Base-by-base conservation (phyloP, 2,329 filamentous ascomycete genomes). In the Aspergillus novoparasiticus region DNA sequence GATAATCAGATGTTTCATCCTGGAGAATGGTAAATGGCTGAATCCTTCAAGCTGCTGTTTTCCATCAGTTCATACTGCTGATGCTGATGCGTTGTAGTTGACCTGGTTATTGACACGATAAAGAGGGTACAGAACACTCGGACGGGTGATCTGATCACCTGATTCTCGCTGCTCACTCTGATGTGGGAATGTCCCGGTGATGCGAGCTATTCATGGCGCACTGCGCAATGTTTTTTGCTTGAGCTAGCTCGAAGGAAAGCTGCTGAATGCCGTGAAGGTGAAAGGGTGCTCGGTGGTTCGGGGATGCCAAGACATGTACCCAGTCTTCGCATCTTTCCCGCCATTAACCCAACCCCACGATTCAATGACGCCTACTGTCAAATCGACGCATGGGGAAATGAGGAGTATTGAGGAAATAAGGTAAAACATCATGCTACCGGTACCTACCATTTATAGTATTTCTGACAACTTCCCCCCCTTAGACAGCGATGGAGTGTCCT, bases 401-500 rank as follows among this genome's bases (percentile, higher is more conserved):
- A 82, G 82, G 75, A 79, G 83, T 66, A 78, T 86, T 74, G 80
- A 81, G 66, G 85, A 87, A 68, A 81, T 83, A 72, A 85, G 81
- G 85, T 86, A 73, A 30, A 48, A 46, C 45, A 16, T n/a, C 34
- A 28, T 43, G 28, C 11, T 30, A 50, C n/a, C 11, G 16, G n/a
- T 19, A 9, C n/a, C 19, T 11, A 21, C 39, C 11, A 19, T 6
- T n/a, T 28, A 10, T 12, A 36, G 16, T 12, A 10, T 55, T 30
- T 57, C 11, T 30, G 30, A 55, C 50, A 50, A 45, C 59, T 67
- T 48, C 1, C 19, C 57, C 43, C 58, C 10, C 28, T 55, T 70
- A 92, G 90, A 74, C 80, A 82, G 75, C 85, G 88, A 85, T 93
- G 90, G 91, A 81, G 86, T 71, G 81, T 84, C 70, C 88, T 90